A percentile compares a stretch with the other conserved stretches of the same genome.
These are phyloP conservation scores for Fusarium acutatum DNA, from an alignment of 2,329 filamentous ascomycete species.

Conservation along the genomic window DNA sequence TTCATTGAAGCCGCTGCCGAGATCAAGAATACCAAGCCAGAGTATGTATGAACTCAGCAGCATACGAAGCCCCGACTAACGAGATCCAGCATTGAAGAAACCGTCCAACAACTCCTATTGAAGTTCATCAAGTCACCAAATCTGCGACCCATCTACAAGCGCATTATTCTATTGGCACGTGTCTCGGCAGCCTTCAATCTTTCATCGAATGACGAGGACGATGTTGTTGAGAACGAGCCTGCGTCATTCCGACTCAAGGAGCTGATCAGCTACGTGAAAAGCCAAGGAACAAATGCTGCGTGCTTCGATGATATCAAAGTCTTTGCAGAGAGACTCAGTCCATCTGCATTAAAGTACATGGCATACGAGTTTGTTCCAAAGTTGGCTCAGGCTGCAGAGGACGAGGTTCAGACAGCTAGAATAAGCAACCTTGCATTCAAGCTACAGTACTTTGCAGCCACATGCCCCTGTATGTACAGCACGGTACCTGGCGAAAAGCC, in stretches of 20 bases:
- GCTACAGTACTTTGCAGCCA: constrained; percentile 55
- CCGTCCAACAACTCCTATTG: constrained; percentile 44
- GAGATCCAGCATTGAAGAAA: constrained; percentile 35
- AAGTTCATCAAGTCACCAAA: constrained; percentile 42
- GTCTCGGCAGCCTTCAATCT: constrained; percentile 51
- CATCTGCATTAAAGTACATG: constrained; percentile 52
- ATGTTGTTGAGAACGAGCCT: constrained; percentile 40
- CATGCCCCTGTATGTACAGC: constrained; percentile 45
- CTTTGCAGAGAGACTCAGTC: constrained; percentile 54
- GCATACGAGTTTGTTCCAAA: constrained; percentile 48
- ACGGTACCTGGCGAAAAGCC: constrained; percentile 30
- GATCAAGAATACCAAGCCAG: constrained; percentile 42
- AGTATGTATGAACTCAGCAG: constrained; percentile 40
- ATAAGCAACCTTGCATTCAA: constrained; percentile 51
- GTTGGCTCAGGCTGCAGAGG: constrained; percentile 42
- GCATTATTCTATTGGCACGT: constrained; percentile 51
- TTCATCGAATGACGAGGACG: constrained; percentile 40
- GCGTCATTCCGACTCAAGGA: constrained; percentile 46
- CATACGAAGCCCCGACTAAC: constrained; percentile 4
- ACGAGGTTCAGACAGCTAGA: constrained; percentile 36
- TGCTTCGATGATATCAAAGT: constrained; percentile 59
- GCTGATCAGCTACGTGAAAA: constrained; percentile 49
- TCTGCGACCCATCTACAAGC: constrained; percentile 50
- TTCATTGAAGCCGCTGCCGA: constrained; percentile 51
- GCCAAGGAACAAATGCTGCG: constrained; percentile 48